Evolutionary conservation across 352 stramenopile genomes (phyloP), one percentile per base, ranked within the genome.

Genomic region (Globisporangium abappressorium): DNA sequence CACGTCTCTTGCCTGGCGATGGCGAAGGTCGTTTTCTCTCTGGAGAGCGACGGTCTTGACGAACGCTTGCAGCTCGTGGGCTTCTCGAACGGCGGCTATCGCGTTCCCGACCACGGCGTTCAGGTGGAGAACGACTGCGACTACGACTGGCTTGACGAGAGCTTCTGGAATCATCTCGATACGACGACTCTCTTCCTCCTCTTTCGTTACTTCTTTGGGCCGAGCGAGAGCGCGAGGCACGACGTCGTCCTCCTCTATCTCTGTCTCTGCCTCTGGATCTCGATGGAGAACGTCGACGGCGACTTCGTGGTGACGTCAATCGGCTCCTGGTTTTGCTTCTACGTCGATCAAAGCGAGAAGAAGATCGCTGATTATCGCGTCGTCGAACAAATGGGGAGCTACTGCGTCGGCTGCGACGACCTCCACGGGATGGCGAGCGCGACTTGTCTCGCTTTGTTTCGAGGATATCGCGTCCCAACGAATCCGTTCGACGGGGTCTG

Each of bases 221-320:
- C 4, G 65, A 70, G 7, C 58, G 49, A 28, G 58, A 70, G 47
- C 65, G 65, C 20, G 60, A 66, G 3, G 12, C 14, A 22, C 60
- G 46, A 58, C 46, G 30, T 30, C 41, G 4, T n/a, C 15, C 41
- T 49, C 20, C 12, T 22, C 43, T 46, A 5, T 18, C 33, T 36
- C 6, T 53, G 56, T 18, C 33, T 36, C 6, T 53, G 56, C 69
- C 70, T 20, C 63, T 57, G 5, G 70, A 78, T 54, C 71, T 68
- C 41, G 77, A 87, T 11, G 49, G 65, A 49, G 75, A 77, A 12
- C 56, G 68, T 49, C 41, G 43, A 12, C 61, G 65, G n/a, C 57
- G 54, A 3, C 72, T 58, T 8, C 51, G 62, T 41, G 57, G 65
- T 2, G 53, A 66, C 20, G 38, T 5, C 18, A 51, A 71, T 43